phyloP scores from a whole-genome alignment of 2,329 filamentous ascomycete species.

The Stemphylium beticola region DNA sequence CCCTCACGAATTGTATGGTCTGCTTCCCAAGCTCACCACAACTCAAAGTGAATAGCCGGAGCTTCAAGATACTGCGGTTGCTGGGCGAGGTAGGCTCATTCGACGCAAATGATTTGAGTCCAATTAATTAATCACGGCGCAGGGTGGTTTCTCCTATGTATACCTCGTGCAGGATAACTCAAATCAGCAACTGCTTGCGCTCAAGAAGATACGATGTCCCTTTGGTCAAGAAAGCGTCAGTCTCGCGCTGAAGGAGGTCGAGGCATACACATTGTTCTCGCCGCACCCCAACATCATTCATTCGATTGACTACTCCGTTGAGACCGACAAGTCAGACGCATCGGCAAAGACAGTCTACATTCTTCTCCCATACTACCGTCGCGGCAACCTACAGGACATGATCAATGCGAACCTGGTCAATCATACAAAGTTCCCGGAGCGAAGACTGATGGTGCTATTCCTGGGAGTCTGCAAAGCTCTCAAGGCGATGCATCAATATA shows the following conservation, averaged over 20 bases:
- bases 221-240: constrained; percentile 96
- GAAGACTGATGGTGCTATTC: constrained; percentile 85
- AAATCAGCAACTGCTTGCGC: constrained; percentile 82
- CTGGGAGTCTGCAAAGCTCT: constrained; percentile 89
- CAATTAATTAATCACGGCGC: constrained; percentile 5
- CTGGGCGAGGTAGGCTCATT: constrained; percentile 78
- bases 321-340: constrained; percentile 70
- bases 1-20: constrained; percentile 90
- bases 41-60: constrained; percentile 91
- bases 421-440: constrained; percentile 87
- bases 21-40: constrained; percentile 95
- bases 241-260: constrained; percentile 94
- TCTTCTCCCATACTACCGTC: constrained; percentile 89
- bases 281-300: constrained; percentile 86
- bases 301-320: constrained; percentile 80
- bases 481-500: constrained; percentile 90
- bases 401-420: constrained; percentile 99
- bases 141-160: constrained; percentile 98
- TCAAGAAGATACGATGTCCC: constrained; percentile 98
- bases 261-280: constrained; percentile 90
- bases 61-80: constrained; percentile 93
- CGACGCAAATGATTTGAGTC: neutral
- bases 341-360: constrained; percentile 95
- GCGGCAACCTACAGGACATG: constrained; percentile 95
- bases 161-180: constrained; percentile 95